A percentile compares a stretch with the other conserved stretches of the same genome.
phyloP scores from a whole-genome alignment of 2,329 filamentous ascomycete genomes.

The Pyrenochaeta sp. region DNA sequence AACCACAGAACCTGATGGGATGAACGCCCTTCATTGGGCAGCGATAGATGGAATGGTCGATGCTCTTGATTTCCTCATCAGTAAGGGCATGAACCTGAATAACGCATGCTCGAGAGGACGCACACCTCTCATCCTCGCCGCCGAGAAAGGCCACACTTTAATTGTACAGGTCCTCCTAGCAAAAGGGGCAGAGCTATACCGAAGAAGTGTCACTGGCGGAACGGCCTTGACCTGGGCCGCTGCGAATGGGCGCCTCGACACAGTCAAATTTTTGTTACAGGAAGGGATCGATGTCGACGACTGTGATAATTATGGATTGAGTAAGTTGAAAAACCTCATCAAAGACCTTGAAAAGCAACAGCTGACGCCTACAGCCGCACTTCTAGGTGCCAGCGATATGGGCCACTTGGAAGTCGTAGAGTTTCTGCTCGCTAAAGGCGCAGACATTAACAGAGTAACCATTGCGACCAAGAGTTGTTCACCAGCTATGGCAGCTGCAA shows the following conservation, averaged over 20 bases:
- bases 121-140: slow-evolving; percentile 32
- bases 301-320: slow-evolving; percentile 14
- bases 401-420: slow-evolving; percentile 23
- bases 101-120: slow-evolving; percentile 16
- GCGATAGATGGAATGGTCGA: slow-evolving; percentile 17
- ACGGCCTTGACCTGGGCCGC: slow-evolving; percentile 27
- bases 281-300: slow-evolving; percentile 20
- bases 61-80: slow-evolving; percentile 25
- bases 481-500: slow-evolving; percentile 24
- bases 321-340: slow-evolving; percentile 13
- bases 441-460: slow-evolving; percentile 21
- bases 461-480: slow-evolving; percentile 13
- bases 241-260: slow-evolving; percentile 17
- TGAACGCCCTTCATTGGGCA: slow-evolving; percentile 31
- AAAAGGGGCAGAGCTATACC: slow-evolving; percentile 26
- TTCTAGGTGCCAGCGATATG: slow-evolving; percentile 21
- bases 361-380: slow-evolving; percentile 16
- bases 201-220: slow-evolving; percentile 16
- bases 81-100: slow-evolving; percentile 24
- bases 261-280: slow-evolving; percentile 21
- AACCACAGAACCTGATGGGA: slow-evolving; percentile 10
- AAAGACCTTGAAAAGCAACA: neutral
- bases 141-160: slow-evolving; percentile 20
- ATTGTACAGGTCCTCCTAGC: slow-evolving; percentile 24
- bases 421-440: slow-evolving; percentile 24